Conservation (phyloP, 148 eudicot genomes). For the Fallopia convolvulus region DNA sequence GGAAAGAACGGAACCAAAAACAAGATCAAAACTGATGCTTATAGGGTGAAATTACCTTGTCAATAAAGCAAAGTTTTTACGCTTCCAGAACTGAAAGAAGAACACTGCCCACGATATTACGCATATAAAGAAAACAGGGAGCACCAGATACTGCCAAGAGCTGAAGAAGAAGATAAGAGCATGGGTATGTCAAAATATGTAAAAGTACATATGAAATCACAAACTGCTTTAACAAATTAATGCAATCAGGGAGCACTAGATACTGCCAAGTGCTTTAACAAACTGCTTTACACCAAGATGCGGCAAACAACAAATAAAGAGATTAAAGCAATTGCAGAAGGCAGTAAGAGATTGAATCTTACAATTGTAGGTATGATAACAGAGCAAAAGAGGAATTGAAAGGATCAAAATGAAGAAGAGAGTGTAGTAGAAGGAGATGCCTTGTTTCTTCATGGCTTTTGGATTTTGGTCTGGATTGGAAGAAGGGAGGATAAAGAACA, state of each 20-base stretch:
- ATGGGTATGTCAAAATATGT: background rate
- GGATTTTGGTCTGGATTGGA: background rate
- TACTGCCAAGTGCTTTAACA: constrained; percentile 25
- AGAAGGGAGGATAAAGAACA: background rate
- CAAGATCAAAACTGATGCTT: constrained; percentile 1
- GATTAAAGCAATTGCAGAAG: no score
- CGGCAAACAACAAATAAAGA: no score
- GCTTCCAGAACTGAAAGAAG: constrained; percentile 95
- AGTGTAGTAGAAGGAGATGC: background rate
- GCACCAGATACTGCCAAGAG: constrained; percentile 61
- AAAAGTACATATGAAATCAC: background rate
- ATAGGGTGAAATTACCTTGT: constrained; percentile 43
- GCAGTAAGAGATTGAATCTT: no score
- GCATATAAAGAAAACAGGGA: constrained; percentile 62
- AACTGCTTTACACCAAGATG: no score
- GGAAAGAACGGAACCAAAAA: background rate
- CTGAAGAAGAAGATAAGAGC: constrained; percentile 21
- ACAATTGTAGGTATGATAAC: no score
- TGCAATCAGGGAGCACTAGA: no score
- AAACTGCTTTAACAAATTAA: constrained; percentile 21
- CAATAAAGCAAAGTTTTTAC: constrained; percentile 67
- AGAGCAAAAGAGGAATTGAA: background rate
- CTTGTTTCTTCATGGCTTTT: background rate
- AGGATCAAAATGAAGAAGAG: background rate
- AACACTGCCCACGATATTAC: constrained; percentile 77